Base-by-base conservation (phyloP, 202 grass and related monocot genomes). In the Zizania palustris region DNA sequence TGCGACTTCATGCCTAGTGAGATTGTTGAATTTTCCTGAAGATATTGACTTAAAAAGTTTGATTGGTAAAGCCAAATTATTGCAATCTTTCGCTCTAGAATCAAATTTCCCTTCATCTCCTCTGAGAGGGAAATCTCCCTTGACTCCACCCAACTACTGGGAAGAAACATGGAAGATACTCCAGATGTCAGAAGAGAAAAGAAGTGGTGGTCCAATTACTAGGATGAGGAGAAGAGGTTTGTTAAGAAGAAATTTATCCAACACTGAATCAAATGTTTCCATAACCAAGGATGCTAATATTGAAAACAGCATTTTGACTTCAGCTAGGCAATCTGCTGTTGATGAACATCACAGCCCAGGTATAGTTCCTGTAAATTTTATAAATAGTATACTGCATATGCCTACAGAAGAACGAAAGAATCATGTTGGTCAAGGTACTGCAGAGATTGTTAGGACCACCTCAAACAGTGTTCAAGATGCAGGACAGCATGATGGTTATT, bases 131-230 rank as follows among this genome's bases (percentile, higher is more conserved):
- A 90, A 83, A 85, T 80, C 41, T 48, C 80, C 78, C 22, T 69
- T 79, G 61, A 84, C 62, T 36, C 79, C 81, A 73, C 46, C 89
- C 11, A 92, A 87, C 78, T 99, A 90, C 65, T 95, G 92, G 96
- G 96, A 99, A 80, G 96, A 99, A 46, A 93, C 87, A 79, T 99
- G 96, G 96, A 99, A 89, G 65, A 81, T 81, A 53, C 75, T 95
- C 79, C 85, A 99, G 77, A 76, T 80, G 73, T 77, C 83, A 53
- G 82, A 63, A 78, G 85, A 80, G 36, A 65, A 79, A 45, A 80
- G 16, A 58, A 42, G 39, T 85, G 58, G 22, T 48, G 60, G 51
- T 41, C 12, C 62, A 68, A 56, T 76, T 41, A 11, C 59, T 74
- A 88, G 75, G 58, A 82, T 90, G 62, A 92, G 73, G 51, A 65